Base-by-base conservation (phyloP, 768 basidiomycete genomes). In the Lactifluus hygrophoroides region DNA sequence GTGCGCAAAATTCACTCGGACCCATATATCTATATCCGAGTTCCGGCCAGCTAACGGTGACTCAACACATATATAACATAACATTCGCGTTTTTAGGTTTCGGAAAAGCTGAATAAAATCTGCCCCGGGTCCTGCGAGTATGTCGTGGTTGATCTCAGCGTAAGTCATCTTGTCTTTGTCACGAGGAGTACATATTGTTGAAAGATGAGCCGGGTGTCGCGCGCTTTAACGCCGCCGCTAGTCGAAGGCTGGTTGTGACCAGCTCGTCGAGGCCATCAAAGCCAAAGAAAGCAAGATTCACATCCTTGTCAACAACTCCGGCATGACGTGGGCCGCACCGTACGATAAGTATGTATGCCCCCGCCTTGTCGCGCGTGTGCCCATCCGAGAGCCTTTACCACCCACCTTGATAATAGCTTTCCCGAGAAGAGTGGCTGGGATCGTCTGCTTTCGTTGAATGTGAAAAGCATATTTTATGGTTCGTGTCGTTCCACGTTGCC, bases 341-440 rank as follows among this genome's bases (percentile, higher is more conserved):
- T 88, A 77, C 68, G 73, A 80, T 10, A 76, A 84, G 68, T 72
- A 56, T 35, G 68, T 72, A 56, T 35, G 69, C 43, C 5, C 6
- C 3, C 34, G 10, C 28, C 23, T 32, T 11, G 17, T 23, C 17
- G 28, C 8, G n/a, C 19, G 6, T 28, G 28, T 27, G 28, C 10
- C 32, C 32, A 38, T 48, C 9, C 3, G 19, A 28, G 11, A 4
- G 8, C 11, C 13, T 19, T 42, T n/a, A 40, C 25, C 37, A 30
- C 25, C 27, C 19, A 6, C 25, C 9, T 25, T n/a, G 23, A 35
- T 53, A 73, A 34, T 53, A 73, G 71, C 63, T 81, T 88, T 61
- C 88, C 89, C 0, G 90, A 92, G 70, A 82, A 82, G 64, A 84
- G 83, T 63, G 90, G 91, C 1, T 93, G 91, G 91, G 90, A 93